These are phyloP conservation scores for Hortaea werneckii DNA, from an alignment of 2,329 filamentous ascomycete genomes.

Conservation along the genomic window DNA sequence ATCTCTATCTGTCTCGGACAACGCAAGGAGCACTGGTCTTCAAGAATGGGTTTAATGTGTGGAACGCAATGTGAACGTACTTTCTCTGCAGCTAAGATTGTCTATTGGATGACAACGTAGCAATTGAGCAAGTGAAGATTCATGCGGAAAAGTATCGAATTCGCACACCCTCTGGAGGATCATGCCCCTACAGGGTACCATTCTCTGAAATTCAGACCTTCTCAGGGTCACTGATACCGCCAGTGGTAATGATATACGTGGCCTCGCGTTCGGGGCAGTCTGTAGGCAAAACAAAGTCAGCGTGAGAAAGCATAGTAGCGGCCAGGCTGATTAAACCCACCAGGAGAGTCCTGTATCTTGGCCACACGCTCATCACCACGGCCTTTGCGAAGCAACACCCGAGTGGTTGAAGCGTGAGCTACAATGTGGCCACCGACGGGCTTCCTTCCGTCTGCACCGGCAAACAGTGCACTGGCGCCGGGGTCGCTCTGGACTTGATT, in stretches of 20 bases:
- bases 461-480: constrained; percentile 57
- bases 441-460: constrained; percentile 57
- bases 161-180: not conserved
- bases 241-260: constrained; percentile 60
- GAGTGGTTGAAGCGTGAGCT: constrained; percentile 57
- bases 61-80: too few species aligned
- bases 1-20: too few species aligned
- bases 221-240: constrained; percentile 58
- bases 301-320: not conserved
- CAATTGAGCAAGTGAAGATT: not conserved
- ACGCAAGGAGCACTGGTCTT: too few species aligned
- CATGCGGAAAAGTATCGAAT: not conserved
- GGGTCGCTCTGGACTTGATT: constrained; percentile 65
- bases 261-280: constrained; percentile 60
- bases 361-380: constrained; percentile 60
- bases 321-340: constrained; percentile 27
- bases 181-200: not conserved
- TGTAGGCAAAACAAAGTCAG: constrained; percentile 20
- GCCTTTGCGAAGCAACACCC: constrained; percentile 57
- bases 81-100: too few species aligned
- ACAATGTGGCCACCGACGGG: constrained; percentile 59
- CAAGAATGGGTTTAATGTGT: too few species aligned
- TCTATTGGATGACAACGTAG: too few species aligned
- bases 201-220: constrained; percentile 36
- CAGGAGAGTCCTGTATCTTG: constrained; percentile 58